A percentile compares a stretch with the other conserved stretches of the same genome.
Evolutionary conservation across 192 early-diverging fungal genomes (phyloP).

Genomic region (Entomortierella beljakovae): DNA sequence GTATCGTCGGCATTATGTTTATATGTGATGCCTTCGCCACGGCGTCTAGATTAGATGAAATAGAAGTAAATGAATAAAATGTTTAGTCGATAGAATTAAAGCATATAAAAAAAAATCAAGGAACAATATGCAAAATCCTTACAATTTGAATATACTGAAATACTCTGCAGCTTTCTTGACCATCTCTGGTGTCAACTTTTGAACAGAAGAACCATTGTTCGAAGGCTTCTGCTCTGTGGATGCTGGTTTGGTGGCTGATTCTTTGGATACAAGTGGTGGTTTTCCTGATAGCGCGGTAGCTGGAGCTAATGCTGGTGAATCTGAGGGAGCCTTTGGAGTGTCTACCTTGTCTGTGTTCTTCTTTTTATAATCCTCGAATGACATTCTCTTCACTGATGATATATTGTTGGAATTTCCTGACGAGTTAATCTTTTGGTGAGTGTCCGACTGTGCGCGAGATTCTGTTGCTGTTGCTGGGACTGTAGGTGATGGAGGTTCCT

Average conservation of each 20-base stretch:
- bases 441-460: conserved; percentile 11
- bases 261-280: conserved; percentile 7
- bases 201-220: conserved; percentile 3
- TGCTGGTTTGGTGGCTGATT: background rate
- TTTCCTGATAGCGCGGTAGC: conserved; percentile 17
- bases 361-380: conserved; percentile 48
- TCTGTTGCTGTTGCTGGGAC: conserved; percentile 11
- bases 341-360: conserved; percentile 31
- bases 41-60: conserved; percentile 11
- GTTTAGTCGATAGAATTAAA: background rate
- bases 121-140: conserved; percentile 1
- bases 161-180: conserved; percentile 35
- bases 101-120: background rate
- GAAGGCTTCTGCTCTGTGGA: conserved; percentile 23
- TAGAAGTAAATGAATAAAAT: background rate
- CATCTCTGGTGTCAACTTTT: conserved; percentile 17
- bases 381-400: conserved; percentile 30
- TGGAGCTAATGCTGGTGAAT: conserved; percentile 36
- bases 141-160: conserved; percentile 32
- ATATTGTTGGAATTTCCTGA: conserved; percentile 1
- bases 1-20: conserved; percentile 42
- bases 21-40: conserved; percentile 19
- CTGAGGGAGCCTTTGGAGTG: conserved; percentile 40
- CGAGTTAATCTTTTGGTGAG: background rate
- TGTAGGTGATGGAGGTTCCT: conserved; percentile 16